These are phyloP conservation scores for Cicer cuneatum DNA, from an alignment of 306 rosid species.

Conservation along the genomic window DNA sequence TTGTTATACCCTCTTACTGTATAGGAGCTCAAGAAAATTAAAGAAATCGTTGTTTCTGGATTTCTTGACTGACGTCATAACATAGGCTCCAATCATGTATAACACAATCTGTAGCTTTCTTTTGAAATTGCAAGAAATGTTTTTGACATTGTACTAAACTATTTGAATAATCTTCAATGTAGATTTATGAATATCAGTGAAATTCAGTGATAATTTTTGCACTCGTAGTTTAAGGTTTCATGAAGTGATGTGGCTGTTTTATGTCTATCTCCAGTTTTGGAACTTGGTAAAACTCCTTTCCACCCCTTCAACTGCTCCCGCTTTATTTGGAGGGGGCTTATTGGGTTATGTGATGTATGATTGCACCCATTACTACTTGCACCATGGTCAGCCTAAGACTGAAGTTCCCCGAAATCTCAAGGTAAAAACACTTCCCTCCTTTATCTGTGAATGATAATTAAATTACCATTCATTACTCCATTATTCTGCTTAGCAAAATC, in stretches of 20 bases:
- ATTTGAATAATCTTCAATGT: slow-evolving; percentile 23
- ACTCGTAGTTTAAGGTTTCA: slow-evolving; percentile 35
- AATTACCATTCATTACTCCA: slow-evolving; percentile 20
- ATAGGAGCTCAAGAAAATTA: slow-evolving; percentile 25
- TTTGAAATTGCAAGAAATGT: slow-evolving; percentile 6
- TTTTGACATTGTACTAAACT: slow-evolving; percentile 30
- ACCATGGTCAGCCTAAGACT: slow-evolving; percentile 84
- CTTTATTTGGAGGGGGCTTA: slow-evolving; percentile 85
- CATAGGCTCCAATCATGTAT: slow-evolving; percentile 5
- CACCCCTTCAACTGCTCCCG: slow-evolving; percentile 79
- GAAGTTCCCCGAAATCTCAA: slow-evolving; percentile 65
- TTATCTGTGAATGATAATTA: slow-evolving; percentile 23
- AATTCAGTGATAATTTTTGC: slow-evolving; percentile 13
- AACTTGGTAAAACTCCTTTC: slow-evolving; percentile 67
- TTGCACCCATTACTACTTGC: slow-evolving; percentile 89
- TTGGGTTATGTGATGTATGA: slow-evolving; percentile 96
- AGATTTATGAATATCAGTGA: slow-evolving; percentile 29
- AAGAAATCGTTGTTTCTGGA: slow-evolving; percentile 11
- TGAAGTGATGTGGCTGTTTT: slow-evolving; percentile 44
- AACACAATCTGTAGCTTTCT: slow-evolving; percentile 27
- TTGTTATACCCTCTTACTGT: slow-evolving; percentile 7
- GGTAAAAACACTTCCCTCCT: slow-evolving; percentile 53
- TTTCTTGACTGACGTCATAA: slow-evolving; percentile 20
- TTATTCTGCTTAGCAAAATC: slow-evolving; percentile 19
- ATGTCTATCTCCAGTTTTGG: slow-evolving; percentile 71